A percentile compares a stretch with the other conserved stretches of the same genome.
Evolutionary conservation across 495 filamentous ascomycete species (phyloP).

Genomic region (Amphirosellinia nigrospora): DNA sequence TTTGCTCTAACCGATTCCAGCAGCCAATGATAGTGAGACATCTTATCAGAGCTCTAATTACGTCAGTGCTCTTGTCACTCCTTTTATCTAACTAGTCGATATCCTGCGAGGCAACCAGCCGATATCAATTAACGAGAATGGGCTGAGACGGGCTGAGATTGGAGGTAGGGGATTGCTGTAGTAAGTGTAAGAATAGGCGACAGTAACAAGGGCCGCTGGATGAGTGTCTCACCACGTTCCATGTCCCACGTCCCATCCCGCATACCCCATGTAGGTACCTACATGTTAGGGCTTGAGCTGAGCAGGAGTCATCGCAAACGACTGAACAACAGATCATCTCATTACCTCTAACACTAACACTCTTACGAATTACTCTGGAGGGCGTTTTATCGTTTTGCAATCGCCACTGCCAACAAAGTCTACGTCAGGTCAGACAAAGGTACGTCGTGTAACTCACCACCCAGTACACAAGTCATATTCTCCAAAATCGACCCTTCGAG

Average conservation of each 20-base stretch:
- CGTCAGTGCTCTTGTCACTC: slow-evolving; percentile 36
- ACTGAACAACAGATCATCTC: neutral
- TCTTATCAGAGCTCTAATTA: slow-evolving; percentile 44
- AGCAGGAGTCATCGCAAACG: neutral
- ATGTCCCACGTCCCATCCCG: neutral
- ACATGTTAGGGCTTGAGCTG: slow-evolving; percentile 9
- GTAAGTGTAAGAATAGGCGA: neutral
- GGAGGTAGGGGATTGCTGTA: neutral
- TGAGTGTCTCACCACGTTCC: neutral
- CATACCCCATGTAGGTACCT: neutral
- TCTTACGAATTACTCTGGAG: neutral
- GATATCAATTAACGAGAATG: neutral
- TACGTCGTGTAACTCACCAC: neutral
- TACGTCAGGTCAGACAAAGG: neutral
- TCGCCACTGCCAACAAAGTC: neutral
- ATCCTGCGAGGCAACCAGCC: no score
- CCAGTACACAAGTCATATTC: neutral
- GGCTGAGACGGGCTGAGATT: neutral
- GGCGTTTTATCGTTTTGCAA: neutral
- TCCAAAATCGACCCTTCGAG: neutral
- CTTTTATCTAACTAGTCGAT: slow-evolving; percentile 25
- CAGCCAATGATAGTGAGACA: slow-evolving; percentile 32
- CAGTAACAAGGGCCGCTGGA: neutral
- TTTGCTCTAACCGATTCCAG: neutral
- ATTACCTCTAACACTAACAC: neutral